These are phyloP conservation scores for Rhodotorula graminis DNA, from an alignment of 768 basidiomycete species.

Conservation along the genomic window DNA sequence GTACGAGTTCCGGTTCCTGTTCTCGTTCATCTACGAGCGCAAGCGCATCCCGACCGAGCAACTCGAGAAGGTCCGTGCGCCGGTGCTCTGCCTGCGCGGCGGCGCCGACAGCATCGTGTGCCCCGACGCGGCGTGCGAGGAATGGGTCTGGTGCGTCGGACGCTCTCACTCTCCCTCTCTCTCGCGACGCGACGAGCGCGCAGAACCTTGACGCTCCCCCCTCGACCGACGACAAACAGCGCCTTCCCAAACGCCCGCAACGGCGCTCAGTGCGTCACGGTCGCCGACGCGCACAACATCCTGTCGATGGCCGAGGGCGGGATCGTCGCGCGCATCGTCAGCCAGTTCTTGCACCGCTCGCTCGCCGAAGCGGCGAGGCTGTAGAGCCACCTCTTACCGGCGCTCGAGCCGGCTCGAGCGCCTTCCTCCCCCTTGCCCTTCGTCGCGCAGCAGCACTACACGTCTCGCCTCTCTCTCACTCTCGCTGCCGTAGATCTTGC, in stretches of 20 bases:
- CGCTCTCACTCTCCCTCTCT: too few species aligned
- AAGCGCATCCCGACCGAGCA: constrained; percentile 3
- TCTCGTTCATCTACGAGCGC: constrained; percentile 2
- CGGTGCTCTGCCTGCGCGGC: constrained; percentile 20
- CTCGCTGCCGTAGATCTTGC: too few species aligned
- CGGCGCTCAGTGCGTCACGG: too few species aligned
- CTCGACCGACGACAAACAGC: too few species aligned
- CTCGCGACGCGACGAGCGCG: too few species aligned
- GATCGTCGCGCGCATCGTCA: constrained; percentile 15
- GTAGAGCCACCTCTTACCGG: too few species aligned
- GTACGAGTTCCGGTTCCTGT: constrained; percentile 12
- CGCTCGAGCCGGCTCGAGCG: too few species aligned
- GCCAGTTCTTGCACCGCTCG: background rate
- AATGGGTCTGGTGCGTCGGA: constrained; percentile 6
- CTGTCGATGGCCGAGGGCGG: constrained; percentile 19
- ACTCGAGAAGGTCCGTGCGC: constrained; percentile 6
- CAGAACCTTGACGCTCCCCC: too few species aligned
- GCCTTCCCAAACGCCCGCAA: too few species aligned
- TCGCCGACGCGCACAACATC: constrained; percentile 1
- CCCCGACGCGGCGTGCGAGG: constrained; percentile 9
- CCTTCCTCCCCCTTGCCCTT: too few species aligned
- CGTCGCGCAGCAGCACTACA: too few species aligned
- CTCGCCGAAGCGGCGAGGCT: background rate
- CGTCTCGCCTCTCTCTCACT: too few species aligned
- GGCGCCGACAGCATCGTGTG: constrained; percentile 17